phyloP scores from a whole-genome alignment of 768 basidiomycete species.

The Boletus subcaerulescens region DNA sequence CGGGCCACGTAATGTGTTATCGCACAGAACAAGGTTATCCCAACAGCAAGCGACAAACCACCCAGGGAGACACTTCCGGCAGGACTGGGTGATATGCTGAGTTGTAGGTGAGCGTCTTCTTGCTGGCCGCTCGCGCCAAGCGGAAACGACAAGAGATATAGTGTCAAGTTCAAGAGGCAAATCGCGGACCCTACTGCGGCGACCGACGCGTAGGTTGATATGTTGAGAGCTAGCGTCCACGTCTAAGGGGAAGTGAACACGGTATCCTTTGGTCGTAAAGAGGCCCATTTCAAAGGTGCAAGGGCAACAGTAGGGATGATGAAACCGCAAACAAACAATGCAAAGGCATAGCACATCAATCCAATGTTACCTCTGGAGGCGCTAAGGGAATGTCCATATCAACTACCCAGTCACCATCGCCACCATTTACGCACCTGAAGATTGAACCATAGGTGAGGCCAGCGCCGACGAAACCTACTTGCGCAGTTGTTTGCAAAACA shows the following conservation, averaged over 20 bases:
- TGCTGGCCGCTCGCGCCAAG: not conserved
- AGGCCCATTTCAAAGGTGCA: slow-evolving; percentile 18
- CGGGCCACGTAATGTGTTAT: not conserved
- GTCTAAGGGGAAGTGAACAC: slow-evolving; percentile 17
- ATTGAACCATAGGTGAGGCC: slow-evolving; percentile 24
- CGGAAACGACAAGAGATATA: not conserved
- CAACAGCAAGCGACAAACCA: not conserved
- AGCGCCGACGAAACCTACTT: slow-evolving; percentile 4
- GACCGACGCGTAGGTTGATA: slow-evolving; percentile 2
- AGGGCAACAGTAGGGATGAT: slow-evolving; percentile 21
- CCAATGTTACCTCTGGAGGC: slow-evolving; percentile 21
- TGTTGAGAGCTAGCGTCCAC: slow-evolving; percentile 20
- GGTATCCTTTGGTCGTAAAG: slow-evolving; percentile 15
- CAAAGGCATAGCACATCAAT: slow-evolving; percentile 22
- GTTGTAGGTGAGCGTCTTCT: not conserved
- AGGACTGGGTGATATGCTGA: not conserved
- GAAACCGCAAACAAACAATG: slow-evolving; percentile 27
- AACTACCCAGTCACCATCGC: not conserved
- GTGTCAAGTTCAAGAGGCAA: slow-evolving; percentile 6
- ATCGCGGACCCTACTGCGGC: slow-evolving; percentile 2
- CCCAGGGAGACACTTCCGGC: slow-evolving; percentile 5
- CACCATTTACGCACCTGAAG: slow-evolving; percentile 19
- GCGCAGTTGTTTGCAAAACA: not conserved
- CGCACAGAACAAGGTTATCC: not conserved
- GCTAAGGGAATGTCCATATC: not conserved